These are phyloP conservation scores for Psidium guajava DNA, from an alignment of 345 rosid species.

Conservation along the genomic window DNA sequence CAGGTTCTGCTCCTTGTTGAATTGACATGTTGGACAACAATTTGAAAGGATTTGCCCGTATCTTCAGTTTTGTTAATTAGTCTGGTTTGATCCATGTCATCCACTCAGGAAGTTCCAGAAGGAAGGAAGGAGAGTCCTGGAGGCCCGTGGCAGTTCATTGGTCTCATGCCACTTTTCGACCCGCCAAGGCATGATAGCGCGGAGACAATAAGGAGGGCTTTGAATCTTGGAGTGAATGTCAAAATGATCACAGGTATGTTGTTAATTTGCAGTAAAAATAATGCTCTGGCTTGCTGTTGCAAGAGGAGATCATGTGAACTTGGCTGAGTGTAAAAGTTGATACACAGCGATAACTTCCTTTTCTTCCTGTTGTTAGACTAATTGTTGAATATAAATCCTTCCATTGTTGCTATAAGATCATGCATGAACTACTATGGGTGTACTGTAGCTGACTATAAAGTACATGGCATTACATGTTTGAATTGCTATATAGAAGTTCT, in stretches of 20 bases:
- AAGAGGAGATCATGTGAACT: neutral
- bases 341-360: neutral
- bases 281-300: neutral
- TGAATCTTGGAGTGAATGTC: conserved; percentile 93
- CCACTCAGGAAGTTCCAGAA: conserved; percentile 77
- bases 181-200: conserved; percentile 99
- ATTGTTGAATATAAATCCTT: neutral
- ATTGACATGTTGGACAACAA: neutral
- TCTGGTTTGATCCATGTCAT: neutral
- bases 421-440: neutral
- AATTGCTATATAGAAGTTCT: neutral
- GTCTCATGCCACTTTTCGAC: conserved; percentile 98
- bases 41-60: neutral
- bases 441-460: neutral
- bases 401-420: neutral
- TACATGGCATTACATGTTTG: neutral
- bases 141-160: conserved; percentile 93
- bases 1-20: conserved; percentile 39
- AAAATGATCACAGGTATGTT: conserved; percentile 90
- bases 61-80: neutral
- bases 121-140: conserved; percentile 84
- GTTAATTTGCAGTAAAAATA: neutral
- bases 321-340: neutral
- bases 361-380: neutral
- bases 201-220: conserved; percentile 87